phyloP scores from a whole-genome alignment of 1,284 basidiomycete genomes.

The Moesziomyces globuligerus region DNA sequence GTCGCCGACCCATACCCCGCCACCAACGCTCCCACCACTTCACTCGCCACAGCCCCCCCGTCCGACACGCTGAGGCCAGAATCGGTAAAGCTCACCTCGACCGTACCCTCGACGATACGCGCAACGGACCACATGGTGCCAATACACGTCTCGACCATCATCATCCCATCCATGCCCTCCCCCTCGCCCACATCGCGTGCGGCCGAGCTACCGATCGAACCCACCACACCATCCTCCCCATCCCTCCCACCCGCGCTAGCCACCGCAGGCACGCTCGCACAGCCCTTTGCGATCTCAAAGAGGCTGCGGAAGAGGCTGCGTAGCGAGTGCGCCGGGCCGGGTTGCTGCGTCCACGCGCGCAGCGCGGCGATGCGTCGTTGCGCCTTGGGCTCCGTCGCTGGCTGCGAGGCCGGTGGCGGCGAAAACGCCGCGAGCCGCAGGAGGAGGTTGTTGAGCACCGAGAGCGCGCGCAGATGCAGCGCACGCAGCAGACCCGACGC shows the following conservation, averaged over 20 bases:
- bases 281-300: slow-evolving; percentile 41
- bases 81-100: slow-evolving; percentile 17
- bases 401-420: slow-evolving; percentile 60
- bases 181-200: neutral
- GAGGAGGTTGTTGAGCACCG: slow-evolving; percentile 56
- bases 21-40: slow-evolving; percentile 45
- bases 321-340: neutral
- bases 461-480: slow-evolving; percentile 51
- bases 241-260: slow-evolving; percentile 6
- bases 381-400: slow-evolving; percentile 37
- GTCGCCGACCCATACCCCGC: slow-evolving; percentile 43
- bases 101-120: slow-evolving; percentile 47
- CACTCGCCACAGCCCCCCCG: slow-evolving; percentile 1
- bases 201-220: neutral
- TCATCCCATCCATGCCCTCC: slow-evolving; percentile 47
- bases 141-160: slow-evolving; percentile 56
- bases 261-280: slow-evolving; percentile 45
- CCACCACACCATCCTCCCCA: slow-evolving; percentile 1
- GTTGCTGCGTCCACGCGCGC: slow-evolving; percentile 16
- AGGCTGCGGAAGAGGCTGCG: slow-evolving; percentile 9
- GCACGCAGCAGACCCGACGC: slow-evolving; percentile 25
- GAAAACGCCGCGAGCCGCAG: slow-evolving; percentile 47
- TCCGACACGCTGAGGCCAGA: slow-evolving; percentile 1
- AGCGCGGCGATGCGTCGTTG: slow-evolving; percentile 34
- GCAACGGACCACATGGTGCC: slow-evolving; percentile 57